These are phyloP conservation scores for Xerocomellus dryophilus DNA, from an alignment of 768 basidiomycete genomes.

Conservation along the genomic window DNA sequence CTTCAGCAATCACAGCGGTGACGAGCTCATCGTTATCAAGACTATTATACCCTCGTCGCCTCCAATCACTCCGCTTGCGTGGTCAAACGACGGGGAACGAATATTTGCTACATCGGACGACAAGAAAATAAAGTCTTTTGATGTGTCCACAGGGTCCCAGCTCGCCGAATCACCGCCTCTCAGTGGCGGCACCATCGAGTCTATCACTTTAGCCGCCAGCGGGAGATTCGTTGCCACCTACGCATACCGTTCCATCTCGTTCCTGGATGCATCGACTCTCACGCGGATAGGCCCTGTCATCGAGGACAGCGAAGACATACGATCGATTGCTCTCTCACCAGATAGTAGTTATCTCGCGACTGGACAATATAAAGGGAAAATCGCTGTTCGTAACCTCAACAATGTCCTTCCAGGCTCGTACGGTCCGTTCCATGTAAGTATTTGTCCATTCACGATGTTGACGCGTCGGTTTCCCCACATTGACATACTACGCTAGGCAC, in stretches of 20 bases:
- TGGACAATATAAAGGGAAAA: not conserved
- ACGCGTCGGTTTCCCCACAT: no score
- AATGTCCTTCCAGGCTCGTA: constrained; percentile 4
- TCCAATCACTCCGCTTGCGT: not conserved
- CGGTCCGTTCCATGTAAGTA: constrained; percentile 1
- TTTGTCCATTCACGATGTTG: not conserved
- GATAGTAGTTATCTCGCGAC: not conserved
- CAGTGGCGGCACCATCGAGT: not conserved
- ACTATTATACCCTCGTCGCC: not conserved
- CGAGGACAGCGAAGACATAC: not conserved
- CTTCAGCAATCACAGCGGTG: not conserved
- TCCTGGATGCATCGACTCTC: not conserved
- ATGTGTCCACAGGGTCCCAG: not conserved
- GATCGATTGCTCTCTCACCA: not conserved
- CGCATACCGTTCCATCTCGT: not conserved
- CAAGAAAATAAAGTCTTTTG: not conserved
- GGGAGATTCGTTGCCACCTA: not conserved
- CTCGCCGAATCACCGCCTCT: not conserved
- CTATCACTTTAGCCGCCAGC: not conserved
- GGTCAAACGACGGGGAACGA: not conserved
- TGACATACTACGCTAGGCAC: no score
- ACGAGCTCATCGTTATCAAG: not conserved
- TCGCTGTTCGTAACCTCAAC: not conserved
- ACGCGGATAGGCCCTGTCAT: not conserved
- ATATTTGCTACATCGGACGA: not conserved